Evolutionary conservation across 768 basidiomycete genomes (phyloP).

Genomic region (Macrolepiota fuliginosa): DNA sequence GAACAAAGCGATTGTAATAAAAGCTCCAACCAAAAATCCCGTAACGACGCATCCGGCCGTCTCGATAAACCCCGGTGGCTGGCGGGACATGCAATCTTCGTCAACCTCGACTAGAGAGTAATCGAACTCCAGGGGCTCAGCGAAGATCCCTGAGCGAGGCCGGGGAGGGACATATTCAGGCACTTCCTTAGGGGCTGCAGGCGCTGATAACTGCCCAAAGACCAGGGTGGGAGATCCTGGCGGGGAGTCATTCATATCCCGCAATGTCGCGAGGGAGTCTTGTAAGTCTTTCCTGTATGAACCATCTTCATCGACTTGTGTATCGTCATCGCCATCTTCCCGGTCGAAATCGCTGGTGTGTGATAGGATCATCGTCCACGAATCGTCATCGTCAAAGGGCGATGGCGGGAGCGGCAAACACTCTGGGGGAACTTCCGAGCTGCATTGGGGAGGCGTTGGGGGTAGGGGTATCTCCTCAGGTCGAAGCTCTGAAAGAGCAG

Average conservation of each 20-base stretch:
- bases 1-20: conserved; percentile 30
- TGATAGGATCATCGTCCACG: conserved; percentile 10
- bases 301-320: conserved; percentile 9
- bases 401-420: not conserved
- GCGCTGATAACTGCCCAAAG: not conserved
- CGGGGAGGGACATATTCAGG: conserved; percentile 14
- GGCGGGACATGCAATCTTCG: conserved; percentile 11
- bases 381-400: conserved; percentile 3
- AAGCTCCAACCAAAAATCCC: conserved; percentile 49
- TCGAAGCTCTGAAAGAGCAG: conserved; percentile 3
- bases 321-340: conserved; percentile 3
- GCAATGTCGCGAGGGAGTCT: not conserved
- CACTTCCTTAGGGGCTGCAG: not conserved
- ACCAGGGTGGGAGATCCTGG: conserved; percentile 5
- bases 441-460: not conserved
- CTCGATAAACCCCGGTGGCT: conserved; percentile 25
- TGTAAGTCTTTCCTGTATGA: conserved; percentile 3
- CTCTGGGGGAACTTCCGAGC: not conserved
- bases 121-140: conserved; percentile 10
- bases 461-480: conserved; percentile 10
- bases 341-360: not conserved
- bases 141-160: conserved; percentile 13
- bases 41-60: conserved; percentile 39
- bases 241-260: not conserved
- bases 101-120: conserved; percentile 8